These are phyloP conservation scores for Cutaneotrichosporon cutaneum DNA, from an alignment of 1,284 basidiomycete genomes.

Conservation along the genomic window DNA sequence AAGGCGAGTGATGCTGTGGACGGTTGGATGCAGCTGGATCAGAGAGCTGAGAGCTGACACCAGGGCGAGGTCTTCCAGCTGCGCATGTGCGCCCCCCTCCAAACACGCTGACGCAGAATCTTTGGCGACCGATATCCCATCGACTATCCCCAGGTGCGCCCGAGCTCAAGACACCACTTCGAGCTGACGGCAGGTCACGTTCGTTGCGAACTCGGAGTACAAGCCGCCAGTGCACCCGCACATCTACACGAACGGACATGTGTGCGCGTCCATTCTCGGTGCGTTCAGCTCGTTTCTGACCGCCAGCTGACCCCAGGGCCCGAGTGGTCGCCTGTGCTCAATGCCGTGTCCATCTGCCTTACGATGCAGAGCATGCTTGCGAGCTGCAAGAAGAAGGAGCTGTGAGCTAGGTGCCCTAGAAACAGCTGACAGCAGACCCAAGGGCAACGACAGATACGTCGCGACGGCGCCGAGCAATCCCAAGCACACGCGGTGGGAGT, in stretches of 20 bases:
- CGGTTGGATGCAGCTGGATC: too few relatives aligned
- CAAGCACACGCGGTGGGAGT: slow-evolving; percentile 49
- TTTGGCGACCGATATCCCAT: slow-evolving; percentile 51
- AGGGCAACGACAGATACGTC: slow-evolving; percentile 51
- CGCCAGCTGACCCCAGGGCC: slow-evolving; percentile 31
- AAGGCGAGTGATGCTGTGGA: too few relatives aligned
- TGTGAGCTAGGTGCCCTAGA: slow-evolving; percentile 29
- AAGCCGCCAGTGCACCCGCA: slow-evolving; percentile 52
- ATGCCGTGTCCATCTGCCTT: slow-evolving; percentile 50
- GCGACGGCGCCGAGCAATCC: slow-evolving; percentile 47
- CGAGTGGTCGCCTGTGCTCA: slow-evolving; percentile 53
- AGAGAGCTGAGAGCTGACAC: too few relatives aligned
- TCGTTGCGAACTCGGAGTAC: slow-evolving; percentile 39
- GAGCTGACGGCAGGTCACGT: slow-evolving; percentile 44
- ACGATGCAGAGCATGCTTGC: slow-evolving; percentile 56
- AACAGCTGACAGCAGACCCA: slow-evolving; percentile 34
- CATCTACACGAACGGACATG: slow-evolving; percentile 53
- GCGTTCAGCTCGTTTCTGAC: slow-evolving; percentile 8
- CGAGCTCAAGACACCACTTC: slow-evolving; percentile 41
- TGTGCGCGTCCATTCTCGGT: slow-evolving; percentile 52
- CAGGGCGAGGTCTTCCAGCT: slow-evolving; percentile 50
- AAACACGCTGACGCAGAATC: neutral
- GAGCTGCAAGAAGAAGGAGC: slow-evolving; percentile 49
- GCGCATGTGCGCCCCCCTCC: slow-evolving; percentile 19
- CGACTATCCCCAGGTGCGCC: slow-evolving; percentile 46